Evolutionary conservation across 2,329 filamentous ascomycete species (phyloP), one percentile per base, ranked within the genome.

Genomic region (Fusarium buxicola): DNA sequence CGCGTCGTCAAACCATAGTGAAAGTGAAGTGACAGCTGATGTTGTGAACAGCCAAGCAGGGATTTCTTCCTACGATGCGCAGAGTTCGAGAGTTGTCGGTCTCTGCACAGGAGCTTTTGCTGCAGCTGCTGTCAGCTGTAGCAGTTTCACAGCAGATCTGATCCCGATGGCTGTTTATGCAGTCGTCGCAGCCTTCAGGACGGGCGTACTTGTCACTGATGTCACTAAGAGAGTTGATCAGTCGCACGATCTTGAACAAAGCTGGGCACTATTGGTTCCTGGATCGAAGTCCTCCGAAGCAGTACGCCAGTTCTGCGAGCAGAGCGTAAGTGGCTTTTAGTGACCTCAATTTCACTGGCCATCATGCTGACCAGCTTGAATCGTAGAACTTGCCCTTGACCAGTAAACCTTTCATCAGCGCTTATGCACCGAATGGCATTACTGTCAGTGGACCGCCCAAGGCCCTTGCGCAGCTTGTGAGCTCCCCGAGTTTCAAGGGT

Each of bases 91-190:
- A 18, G 49, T 62, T 3, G 56, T 68, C 21, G 65, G 65, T 9
- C 65, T 68, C 16, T 68, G 65, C 11, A 68, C 65, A 3, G 65
- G 65, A 9, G 54, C 65, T 2, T 65, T 68, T 28, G 65, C 65
- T 6, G 65, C 65, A 7, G 65, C 65, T 0, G 65, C 65, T 8
- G 45, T 68, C 2, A 66, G 65, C 25, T 68, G 61, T 13, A 68
- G 65, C 28, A 65, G 58, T 39, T 62, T 62, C 9, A 63, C 55
- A 2, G 48, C 61, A 21, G 65, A 68, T 8, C 34, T 68, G 1
- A 65, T 68, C 7, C 48, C 58, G 0, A 60, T 66, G 53, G 65
- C 65, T 8, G 58, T 68, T 0, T 43, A 58, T 15, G 54, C 65
- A 0, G 61, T 68, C 3, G 24, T 60, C 2, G 59, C 58, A 1